Base-by-base conservation (phyloP, 306 rosid genomes). In the Lablab purpureus region DNA sequence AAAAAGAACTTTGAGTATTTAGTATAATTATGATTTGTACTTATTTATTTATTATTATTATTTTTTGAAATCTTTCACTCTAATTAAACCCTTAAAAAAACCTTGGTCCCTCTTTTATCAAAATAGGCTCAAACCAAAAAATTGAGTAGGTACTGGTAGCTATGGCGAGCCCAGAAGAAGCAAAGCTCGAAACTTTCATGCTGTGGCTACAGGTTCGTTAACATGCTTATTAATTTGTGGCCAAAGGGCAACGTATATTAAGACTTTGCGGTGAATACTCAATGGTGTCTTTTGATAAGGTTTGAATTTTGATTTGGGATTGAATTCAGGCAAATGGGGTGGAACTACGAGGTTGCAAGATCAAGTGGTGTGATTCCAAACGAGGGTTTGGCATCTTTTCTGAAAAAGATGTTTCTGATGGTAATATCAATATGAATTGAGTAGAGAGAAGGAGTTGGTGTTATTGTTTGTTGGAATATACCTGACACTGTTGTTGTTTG, bases 361-460 rank as follows among this genome's bases (percentile, higher is more conserved):
- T 95, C 86, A 91, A 90, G 50, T 84, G 84, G 81, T 86, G 96
- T 52, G 90, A 89, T 90, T 90, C 93, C 72, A 90, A 73, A 76
- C 93, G 88, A 90, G 98, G 99, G 65, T 91, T 86, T 83, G 98
- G 99, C 40, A 86, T 95, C 40, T 93, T 93, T 71, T 78, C 83
- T 4, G 82, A 88, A 6, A 80, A 85, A 46, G 82, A 85, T 82
- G 89, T 81, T 84, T 85, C 92, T 78, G 93, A 93, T 28, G 99
- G 96, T 95, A 90, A 85, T 47, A 73, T 66, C 43, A 80, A 8
- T 51, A 75, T 70, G 62, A 70, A 56, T 56, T 7, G 50, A 55
- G 14, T 37, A 25, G 34, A 45, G 52, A 15, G 55, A 67, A 51
- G 58, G 15, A 32, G 69, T 76, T 59, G 46, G 65, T 70, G 50